Evolutionary conservation across 2,329 filamentous ascomycete species (phyloP).

Genomic region (Curvularia verruculosa): DNA sequence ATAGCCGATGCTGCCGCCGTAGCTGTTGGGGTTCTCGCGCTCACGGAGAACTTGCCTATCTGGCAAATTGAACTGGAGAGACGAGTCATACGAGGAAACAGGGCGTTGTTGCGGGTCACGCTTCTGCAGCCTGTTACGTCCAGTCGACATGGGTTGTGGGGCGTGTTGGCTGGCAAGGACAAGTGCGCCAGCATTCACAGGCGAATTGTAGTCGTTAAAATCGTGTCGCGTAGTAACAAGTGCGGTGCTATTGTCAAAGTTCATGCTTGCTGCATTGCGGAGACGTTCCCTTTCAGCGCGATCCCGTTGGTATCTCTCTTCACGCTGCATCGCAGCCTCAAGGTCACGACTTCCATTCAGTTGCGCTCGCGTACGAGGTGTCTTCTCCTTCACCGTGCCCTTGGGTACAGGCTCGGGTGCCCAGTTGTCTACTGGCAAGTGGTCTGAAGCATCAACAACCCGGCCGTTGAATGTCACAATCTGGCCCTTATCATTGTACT

Average conservation of each 20-base stretch:
- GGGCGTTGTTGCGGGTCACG: constrained; percentile 30
- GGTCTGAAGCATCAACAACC: constrained; percentile 80
- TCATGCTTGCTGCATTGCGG: constrained; percentile 36
- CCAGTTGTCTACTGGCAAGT: constrained; percentile 77
- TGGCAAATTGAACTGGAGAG: constrained; percentile 22
- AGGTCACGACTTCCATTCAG: constrained; percentile 58
- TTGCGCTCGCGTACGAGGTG: constrained; percentile 54
- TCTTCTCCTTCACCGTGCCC: constrained; percentile 51
- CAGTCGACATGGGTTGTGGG: constrained; percentile 21
- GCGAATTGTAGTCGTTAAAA: constrained; percentile 27
- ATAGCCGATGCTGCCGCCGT: constrained; percentile 39
- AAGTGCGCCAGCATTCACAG: constrained; percentile 25
- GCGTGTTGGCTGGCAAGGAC: constrained; percentile 33
- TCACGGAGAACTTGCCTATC: constrained; percentile 43
- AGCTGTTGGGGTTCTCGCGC: constrained; percentile 42
- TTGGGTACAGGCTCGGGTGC: constrained; percentile 76
- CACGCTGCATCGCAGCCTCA: constrained; percentile 41
- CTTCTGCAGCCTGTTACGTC: constrained; percentile 40
- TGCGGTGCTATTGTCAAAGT: constrained; percentile 37
- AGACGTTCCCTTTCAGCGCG: constrained; percentile 43
- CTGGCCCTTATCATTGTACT: constrained; percentile 63
- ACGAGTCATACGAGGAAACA: constrained; percentile 19
- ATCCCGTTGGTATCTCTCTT: constrained; percentile 42
- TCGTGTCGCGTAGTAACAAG: constrained; percentile 39
- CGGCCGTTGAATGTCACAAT: constrained; percentile 78